Evolutionary conservation across 2,329 filamentous ascomycete species (phyloP).

Genomic region (Didymella pomorum): DNA sequence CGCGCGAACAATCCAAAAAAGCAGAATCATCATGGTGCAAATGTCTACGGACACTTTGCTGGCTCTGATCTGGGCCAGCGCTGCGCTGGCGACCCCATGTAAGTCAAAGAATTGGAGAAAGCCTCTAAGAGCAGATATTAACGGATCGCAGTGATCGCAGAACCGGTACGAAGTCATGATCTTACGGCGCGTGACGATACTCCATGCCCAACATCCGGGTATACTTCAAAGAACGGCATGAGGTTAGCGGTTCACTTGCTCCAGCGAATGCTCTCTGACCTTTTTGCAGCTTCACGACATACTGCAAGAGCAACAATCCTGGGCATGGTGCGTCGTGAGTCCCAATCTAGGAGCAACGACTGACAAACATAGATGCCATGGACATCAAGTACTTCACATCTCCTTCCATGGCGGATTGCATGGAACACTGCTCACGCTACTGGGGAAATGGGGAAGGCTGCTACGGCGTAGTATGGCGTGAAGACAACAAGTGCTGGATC

Average conservation of each 20-base stretch:
- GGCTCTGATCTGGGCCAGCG: slow-evolving; percentile 32
- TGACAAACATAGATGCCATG: slow-evolving; percentile 15
- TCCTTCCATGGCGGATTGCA: slow-evolving; percentile 34
- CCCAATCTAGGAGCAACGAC: neutral
- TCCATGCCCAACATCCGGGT: slow-evolving; percentile 29
- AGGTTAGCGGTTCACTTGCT: slow-evolving; percentile 11
- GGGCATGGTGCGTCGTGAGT: slow-evolving; percentile 32
- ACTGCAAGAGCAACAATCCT: slow-evolving; percentile 42
- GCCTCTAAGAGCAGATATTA: slow-evolving; percentile 7
- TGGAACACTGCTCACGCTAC: slow-evolving; percentile 45
- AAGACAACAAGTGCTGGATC: slow-evolving; percentile 37
- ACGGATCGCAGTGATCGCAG: slow-evolving; percentile 28
- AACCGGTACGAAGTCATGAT: slow-evolving; percentile 24
- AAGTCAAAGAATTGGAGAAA: slow-evolving; percentile 15
- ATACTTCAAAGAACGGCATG: slow-evolving; percentile 41
- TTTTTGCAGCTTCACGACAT: slow-evolving; percentile 33
- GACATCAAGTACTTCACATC: slow-evolving; percentile 23
- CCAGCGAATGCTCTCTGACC: neutral
- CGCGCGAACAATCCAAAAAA: neutral
- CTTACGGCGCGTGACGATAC: slow-evolving; percentile 26
- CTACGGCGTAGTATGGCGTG: slow-evolving; percentile 40
- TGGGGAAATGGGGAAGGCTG: slow-evolving; percentile 43
- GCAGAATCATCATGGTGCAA: neutral
- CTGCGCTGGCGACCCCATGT: slow-evolving; percentile 37
- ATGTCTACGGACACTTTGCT: slow-evolving; percentile 22